These are phyloP conservation scores for Globisporangium splendens DNA, from an alignment of 352 stramenopile genomes.

Conservation along the genomic window DNA sequence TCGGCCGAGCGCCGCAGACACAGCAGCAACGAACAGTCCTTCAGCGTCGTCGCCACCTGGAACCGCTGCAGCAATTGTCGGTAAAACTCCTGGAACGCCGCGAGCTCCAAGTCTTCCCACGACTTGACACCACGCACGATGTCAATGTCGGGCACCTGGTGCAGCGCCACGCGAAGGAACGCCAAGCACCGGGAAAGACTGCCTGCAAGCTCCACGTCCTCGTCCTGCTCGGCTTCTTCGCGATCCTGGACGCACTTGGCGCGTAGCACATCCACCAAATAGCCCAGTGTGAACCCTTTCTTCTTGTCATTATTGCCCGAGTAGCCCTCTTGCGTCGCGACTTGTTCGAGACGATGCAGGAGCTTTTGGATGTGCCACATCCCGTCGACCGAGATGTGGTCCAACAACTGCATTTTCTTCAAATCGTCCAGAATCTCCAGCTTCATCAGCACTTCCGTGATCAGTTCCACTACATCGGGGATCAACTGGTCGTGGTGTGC, in stretches of 20 bases:
- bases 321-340: conserved; percentile 13
- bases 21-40: conserved; percentile 81
- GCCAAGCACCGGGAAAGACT: conserved; percentile 42
- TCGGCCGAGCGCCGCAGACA: conserved; percentile 50
- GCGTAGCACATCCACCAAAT: conserved; percentile 26
- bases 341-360: conserved; percentile 29
- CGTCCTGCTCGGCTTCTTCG: conserved; percentile 22
- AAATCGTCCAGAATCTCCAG: conserved; percentile 76
- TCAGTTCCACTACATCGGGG: conserved; percentile 65
- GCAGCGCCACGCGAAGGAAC: conserved; percentile 47
- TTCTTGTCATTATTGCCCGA: conserved; percentile 6
- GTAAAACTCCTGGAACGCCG: conserved; percentile 50
- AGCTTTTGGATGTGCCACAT: conserved; percentile 65
- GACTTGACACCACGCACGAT: conserved; percentile 20
- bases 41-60: conserved; percentile 80
- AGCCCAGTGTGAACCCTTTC: conserved; percentile 10
- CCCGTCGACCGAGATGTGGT: conserved; percentile 79
- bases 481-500: conserved; percentile 37
- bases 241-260: conserved; percentile 9
- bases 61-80: conserved; percentile 64
- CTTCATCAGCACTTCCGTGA: conserved; percentile 70
- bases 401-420: conserved; percentile 79
- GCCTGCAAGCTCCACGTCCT: conserved; percentile 36
- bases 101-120: conserved; percentile 39
- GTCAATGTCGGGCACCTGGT: conserved; percentile 33